Evolutionary conservation across 2,329 filamentous ascomycete genomes (phyloP).

Genomic region (Berkeleyomyces basicola): DNA sequence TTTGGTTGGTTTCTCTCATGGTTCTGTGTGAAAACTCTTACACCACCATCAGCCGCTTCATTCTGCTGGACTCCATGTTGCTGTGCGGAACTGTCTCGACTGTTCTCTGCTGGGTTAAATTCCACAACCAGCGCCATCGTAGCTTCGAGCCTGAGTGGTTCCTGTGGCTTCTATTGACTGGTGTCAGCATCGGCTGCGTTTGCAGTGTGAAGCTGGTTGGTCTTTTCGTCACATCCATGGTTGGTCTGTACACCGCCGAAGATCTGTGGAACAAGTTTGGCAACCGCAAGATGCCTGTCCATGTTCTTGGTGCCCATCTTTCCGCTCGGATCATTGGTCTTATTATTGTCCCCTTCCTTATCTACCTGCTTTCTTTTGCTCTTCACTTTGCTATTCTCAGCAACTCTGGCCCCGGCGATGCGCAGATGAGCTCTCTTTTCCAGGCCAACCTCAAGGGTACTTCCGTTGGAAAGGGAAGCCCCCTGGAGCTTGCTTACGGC

Average conservation of each 20-base stretch:
- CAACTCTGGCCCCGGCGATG: slow-evolving; percentile 87
- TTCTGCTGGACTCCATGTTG: slow-evolving; percentile 95
- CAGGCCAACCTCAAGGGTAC: slow-evolving; percentile 91
- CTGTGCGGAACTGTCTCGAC: slow-evolving; percentile 98
- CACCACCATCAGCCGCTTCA: slow-evolving; percentile 96
- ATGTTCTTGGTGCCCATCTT: slow-evolving; percentile 62
- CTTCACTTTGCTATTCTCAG: slow-evolving; percentile 88
- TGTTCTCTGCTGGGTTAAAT: slow-evolving; percentile 91
- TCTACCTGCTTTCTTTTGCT: slow-evolving; percentile 93
- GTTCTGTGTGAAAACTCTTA: slow-evolving; percentile 98
- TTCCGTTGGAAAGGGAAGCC: slow-evolving; percentile 85
- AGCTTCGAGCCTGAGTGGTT: slow-evolving; percentile 90
- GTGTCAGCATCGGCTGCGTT: slow-evolving; percentile 90
- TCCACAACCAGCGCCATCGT: slow-evolving; percentile 72
- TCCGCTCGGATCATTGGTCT: slow-evolving; percentile 67
- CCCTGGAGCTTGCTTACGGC: slow-evolving; percentile 76
- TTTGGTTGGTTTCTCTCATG: slow-evolving; percentile 94
- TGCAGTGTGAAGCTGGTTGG: slow-evolving; percentile 98
- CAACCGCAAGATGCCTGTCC: slow-evolving; percentile 75
- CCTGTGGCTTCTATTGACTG: slow-evolving; percentile 83
- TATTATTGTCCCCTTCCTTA: slow-evolving; percentile 72
- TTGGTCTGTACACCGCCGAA: slow-evolving; percentile 89
- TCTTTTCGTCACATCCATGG: slow-evolving; percentile 84
- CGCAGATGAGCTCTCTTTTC: slow-evolving; percentile 99
- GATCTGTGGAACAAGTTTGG: slow-evolving; percentile 98